phyloP scores from a whole-genome alignment of 2,329 filamentous ascomycete species.

The Colletotrichum sojae region DNA sequence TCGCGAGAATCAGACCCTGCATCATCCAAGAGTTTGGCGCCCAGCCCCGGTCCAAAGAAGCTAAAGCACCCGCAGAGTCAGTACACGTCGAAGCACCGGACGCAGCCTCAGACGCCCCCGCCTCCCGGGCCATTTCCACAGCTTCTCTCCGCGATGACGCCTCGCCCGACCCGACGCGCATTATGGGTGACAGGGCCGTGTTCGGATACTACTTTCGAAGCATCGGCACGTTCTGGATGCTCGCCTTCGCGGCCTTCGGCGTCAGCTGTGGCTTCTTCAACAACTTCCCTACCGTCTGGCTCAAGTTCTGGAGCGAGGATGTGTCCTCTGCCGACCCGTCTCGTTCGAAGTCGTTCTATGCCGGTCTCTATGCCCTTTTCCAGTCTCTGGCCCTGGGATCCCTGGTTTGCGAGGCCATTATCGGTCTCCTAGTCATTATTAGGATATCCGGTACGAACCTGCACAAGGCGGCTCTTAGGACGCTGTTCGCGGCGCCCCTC shows the following conservation, averaged over 20 bases:
- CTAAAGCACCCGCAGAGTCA: too few relatives aligned
- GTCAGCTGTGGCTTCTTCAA: slow-evolving; percentile 11
- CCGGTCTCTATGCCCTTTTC: slow-evolving; percentile 49
- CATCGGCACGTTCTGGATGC: slow-evolving; percentile 3
- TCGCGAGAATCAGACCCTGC: slow-evolving; percentile 51
- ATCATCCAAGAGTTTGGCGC: slow-evolving; percentile 53
- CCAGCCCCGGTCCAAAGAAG: neutral
- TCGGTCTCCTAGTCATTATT: neutral
- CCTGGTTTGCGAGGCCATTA: neutral
- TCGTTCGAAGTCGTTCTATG: slow-evolving; percentile 45
- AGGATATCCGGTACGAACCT: slow-evolving; percentile 9
- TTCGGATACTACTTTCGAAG: slow-evolving; percentile 20
- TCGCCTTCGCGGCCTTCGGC: slow-evolving; percentile 5
- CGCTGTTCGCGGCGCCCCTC: slow-evolving; percentile 42
- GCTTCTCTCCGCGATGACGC: neutral
- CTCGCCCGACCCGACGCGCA: neutral
- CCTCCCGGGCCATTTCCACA: too few relatives aligned
- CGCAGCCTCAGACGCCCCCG: too few relatives aligned
- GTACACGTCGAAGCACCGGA: too few relatives aligned
- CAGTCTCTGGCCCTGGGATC: neutral
- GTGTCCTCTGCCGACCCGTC: slow-evolving; percentile 32
- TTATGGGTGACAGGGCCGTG: slow-evolving; percentile 12
- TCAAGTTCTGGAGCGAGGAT: slow-evolving; percentile 58
- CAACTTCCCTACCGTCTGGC: slow-evolving; percentile 54
- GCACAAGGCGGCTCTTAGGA: neutral